Evolutionary conservation across 768 basidiomycete species (phyloP), one percentile per base, ranked within the genome.

Genomic region (Dioszegia hungarica): DNA sequence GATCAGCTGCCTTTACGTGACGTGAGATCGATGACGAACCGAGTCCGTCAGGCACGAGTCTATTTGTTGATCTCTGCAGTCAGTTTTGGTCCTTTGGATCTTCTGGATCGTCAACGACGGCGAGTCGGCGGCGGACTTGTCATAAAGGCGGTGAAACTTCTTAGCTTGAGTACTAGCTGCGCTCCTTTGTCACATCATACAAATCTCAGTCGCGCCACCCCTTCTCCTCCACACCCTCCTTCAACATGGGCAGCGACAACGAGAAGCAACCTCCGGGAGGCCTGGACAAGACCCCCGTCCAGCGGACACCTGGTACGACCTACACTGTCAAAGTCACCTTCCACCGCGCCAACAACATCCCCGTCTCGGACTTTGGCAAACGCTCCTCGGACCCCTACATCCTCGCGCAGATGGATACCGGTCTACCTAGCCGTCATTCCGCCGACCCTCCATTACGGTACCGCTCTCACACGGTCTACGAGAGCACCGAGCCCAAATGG

Each of bases 261-360:
- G 66, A 71, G 34, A 63, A 68, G 41, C 44, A 72, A 45, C 73
- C 70, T 5, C 59, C 58, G 11, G 73, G 70, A 12, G 73, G 73
- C 1, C 59, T 67, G 38, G 73, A 75, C 46, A 40, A 61, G 1
- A 75, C 70, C 1, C 68, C 70, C 2, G 49, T 75, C 3, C 37
- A 53, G 2, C 65, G 63, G 0, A 58, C 63, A 9, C 41, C 29
- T 1, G 55, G 43, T 24, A 63, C 61, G 2, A 64, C 68, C 25
- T 75, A 72, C 50, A 70, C 60, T 12, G 59, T 72, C 53, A 64
- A 61, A 45, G 67, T 75, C 27, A 75, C 68, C 17, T 72, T 75
- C 31, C 70, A 75, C 55, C 36, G 54, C 8, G 68, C 68, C 5
- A 52, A 54, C 40, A 68, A 70, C 40, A 48, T 75, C 12, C 73